These are phyloP conservation scores for Ophiostoma novo-ulmi DNA, from an alignment of 2,329 filamentous ascomycete genomes.

Conservation along the genomic window DNA sequence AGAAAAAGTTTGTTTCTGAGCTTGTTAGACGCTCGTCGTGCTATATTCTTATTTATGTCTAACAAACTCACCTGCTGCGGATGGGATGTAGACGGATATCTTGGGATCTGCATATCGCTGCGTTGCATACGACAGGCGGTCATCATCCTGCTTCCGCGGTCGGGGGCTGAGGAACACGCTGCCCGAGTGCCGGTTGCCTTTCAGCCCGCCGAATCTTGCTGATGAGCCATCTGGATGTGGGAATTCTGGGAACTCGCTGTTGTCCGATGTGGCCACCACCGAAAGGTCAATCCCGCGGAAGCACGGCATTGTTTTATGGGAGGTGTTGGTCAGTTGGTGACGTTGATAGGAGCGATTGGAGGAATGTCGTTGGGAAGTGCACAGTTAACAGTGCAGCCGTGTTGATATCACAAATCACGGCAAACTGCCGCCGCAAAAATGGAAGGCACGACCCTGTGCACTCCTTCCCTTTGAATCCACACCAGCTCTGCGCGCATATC, in stretches of 20 bases:
- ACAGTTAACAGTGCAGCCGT: background rate
- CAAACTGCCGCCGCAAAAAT: background rate
- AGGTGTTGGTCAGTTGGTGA: background rate
- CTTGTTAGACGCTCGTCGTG: background rate
- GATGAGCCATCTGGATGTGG: constrained; percentile 50
- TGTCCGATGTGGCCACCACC: constrained; percentile 35
- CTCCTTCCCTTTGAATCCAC: background rate
- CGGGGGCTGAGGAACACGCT: constrained; percentile 21
- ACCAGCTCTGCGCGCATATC: background rate
- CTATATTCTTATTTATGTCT: background rate
- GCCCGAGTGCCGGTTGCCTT: constrained; percentile 24
- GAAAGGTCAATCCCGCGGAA: constrained; percentile 47
- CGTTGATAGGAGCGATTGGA: background rate
- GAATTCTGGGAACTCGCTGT: constrained; percentile 46
- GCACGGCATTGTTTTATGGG: constrained; percentile 41
- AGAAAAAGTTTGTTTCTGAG: constrained; percentile 48
- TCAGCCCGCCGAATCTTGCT: constrained; percentile 32
- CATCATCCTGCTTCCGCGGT: background rate
- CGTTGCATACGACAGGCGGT: background rate
- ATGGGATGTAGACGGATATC: constrained; percentile 54
- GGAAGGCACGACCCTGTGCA: background rate
- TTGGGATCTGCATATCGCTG: constrained; percentile 35
- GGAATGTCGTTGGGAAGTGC: background rate
- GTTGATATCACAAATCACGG: background rate
- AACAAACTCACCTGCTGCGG: constrained; percentile 43